Base-by-base conservation (phyloP, 2,329 filamentous ascomycete genomes). In the Tolypocladium album region DNA sequence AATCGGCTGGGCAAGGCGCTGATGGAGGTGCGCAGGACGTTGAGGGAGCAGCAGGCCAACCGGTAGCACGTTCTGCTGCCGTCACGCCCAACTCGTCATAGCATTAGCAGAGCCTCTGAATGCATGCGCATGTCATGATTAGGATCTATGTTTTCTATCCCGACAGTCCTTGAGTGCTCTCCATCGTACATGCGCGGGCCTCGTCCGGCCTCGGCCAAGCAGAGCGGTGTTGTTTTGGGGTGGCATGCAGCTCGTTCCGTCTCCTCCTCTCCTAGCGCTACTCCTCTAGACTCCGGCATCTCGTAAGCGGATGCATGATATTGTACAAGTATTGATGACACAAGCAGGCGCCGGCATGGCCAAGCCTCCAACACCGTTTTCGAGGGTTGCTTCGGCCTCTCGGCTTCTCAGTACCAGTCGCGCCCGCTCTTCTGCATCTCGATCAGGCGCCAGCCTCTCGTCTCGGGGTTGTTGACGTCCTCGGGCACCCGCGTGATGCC, bases 371-470 rank as follows among this genome's bases (percentile, higher is more conserved):
- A 53, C 50, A 53, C 50, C 20, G 9, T 11, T 6, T 53, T 53
- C 9, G 31, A 36, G n/a, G n/a, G 2, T n/a, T 22, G 20, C 15
- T 12, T 31, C 27, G 27, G 27, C 27, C 5, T 3, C 7, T 5
- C 34, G 8, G 27, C 56, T 22, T 42, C 27, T 76, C 76, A 85
- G 67, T 83, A 82, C 75, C 82, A 97, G 77, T 99, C 94, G 70
- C 94, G 86, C 60, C 90, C 93, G 74, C 91, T 95, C 87, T 99
- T 99, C 76, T 99, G 94, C 80, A 99, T 86, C 79, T 99, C 94
- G 71, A 99, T 97, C 74, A 99, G 79, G 69, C 93, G 88, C 94
- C 94, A 99, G 39, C 94, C 94, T 70, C 92, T 84, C 13, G 94
- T 99, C 78, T 99, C 94, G 2, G 92, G 90, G 74, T 99, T 97